phyloP scores from a whole-genome alignment of 768 basidiomycete species.

The Lactarius sp. region DNA sequence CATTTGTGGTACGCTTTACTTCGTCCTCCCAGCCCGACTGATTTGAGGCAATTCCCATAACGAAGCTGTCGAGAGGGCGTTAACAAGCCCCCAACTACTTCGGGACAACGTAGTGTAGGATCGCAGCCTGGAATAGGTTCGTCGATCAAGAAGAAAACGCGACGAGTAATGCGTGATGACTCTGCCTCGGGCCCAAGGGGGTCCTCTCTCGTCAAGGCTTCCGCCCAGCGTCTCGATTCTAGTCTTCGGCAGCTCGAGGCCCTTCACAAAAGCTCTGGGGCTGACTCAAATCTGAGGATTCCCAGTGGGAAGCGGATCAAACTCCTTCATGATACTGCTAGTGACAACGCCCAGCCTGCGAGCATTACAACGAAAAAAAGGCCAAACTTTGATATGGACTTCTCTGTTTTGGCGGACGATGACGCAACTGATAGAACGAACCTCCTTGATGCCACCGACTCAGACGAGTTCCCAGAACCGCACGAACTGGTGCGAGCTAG shows the following conservation, averaged over 20 bases:
- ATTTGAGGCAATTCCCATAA: not conserved
- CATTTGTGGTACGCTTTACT: slow-evolving; percentile 58
- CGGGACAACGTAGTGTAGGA: slow-evolving; percentile 32
- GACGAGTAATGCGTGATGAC: not conserved
- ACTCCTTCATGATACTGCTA: not conserved
- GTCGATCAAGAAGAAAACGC: slow-evolving; percentile 5
- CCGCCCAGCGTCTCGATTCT: not conserved
- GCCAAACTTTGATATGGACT: slow-evolving; percentile 44
- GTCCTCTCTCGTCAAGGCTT: slow-evolving; percentile 1
- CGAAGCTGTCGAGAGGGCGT: slow-evolving; percentile 73
- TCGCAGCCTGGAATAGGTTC: slow-evolving; percentile 1
- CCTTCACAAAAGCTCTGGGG: slow-evolving; percentile 22
- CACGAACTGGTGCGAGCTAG: slow-evolving; percentile 34
- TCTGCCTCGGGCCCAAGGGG: not conserved
- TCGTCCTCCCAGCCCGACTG: not conserved
- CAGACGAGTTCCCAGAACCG: slow-evolving; percentile 35
- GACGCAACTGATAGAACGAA: not conserved
- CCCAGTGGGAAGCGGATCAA: slow-evolving; percentile 21
- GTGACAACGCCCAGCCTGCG: not conserved
- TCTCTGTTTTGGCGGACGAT: slow-evolving; percentile 39
- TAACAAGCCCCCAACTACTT: slow-evolving; percentile 42
- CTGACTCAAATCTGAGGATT: slow-evolving; percentile 15
- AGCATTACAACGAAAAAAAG: slow-evolving; percentile 23
- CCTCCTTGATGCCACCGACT: slow-evolving; percentile 11
- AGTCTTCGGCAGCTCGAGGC: slow-evolving; percentile 20